Conservation (phyloP, 1,139 yeast species). For the Barnettozyma hawaiiensis region DNA sequence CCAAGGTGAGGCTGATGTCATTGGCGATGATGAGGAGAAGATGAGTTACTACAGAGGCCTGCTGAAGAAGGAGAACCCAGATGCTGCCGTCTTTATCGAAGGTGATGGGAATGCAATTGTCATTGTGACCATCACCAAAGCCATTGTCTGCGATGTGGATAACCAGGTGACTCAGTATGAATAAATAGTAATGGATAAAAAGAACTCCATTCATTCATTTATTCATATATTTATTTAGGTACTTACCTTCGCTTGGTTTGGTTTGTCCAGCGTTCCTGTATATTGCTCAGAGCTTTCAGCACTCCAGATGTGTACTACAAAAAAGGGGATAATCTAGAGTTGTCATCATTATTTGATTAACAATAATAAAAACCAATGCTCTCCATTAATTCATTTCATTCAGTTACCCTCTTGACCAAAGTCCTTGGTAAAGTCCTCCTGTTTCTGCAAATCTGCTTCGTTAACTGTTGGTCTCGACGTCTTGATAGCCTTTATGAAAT, state of each 20-base stretch:
- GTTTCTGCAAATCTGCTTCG: slow-evolving; percentile 71
- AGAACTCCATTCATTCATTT: too few species aligned
- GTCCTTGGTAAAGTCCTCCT: slow-evolving; percentile 83
- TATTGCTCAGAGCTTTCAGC: too few species aligned
- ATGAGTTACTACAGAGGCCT: slow-evolving; percentile 51
- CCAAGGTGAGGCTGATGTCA: slow-evolving; percentile 60
- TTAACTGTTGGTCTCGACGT: slow-evolving; percentile 94
- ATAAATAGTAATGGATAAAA: too few species aligned
- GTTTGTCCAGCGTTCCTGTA: too few species aligned
- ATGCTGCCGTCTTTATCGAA: slow-evolving; percentile 63
- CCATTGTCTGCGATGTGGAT: slow-evolving; percentile 77
- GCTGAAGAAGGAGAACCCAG: slow-evolving; percentile 56
- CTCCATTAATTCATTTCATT: too few species aligned
- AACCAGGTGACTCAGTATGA: slow-evolving; percentile 50
- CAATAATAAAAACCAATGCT: too few species aligned
- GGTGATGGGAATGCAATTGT: slow-evolving; percentile 61
- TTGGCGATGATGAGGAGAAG: slow-evolving; percentile 40
- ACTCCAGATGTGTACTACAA: too few species aligned
- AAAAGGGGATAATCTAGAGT: background rate
- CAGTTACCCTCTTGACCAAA: slow-evolving; percentile 96
- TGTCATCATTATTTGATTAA: background rate
- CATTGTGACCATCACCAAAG: slow-evolving; percentile 55
- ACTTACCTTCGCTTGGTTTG: too few species aligned
- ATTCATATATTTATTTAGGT: too few species aligned
- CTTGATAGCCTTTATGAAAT: slow-evolving; percentile 88